A percentile compares a stretch with the other conserved stretches of the same genome.
phyloP scores from a whole-genome alignment of 139 green algal species.

The Penium margaritaceum region DNA sequence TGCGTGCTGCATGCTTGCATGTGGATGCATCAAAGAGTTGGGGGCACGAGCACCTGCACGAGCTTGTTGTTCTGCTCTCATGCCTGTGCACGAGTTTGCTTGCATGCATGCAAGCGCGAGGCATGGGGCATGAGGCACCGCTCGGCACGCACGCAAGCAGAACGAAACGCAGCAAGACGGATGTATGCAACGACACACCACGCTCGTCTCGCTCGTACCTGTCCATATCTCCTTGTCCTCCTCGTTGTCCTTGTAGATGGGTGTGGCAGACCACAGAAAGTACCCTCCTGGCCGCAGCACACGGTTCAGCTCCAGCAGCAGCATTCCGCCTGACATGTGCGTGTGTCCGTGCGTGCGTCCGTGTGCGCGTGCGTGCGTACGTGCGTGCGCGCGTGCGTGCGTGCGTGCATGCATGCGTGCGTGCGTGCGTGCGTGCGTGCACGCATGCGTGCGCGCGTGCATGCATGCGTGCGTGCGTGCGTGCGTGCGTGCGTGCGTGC shows the following conservation, averaged over 20 bases:
- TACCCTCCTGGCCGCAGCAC: constrained; percentile 34
- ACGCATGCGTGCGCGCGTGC: not conserved
- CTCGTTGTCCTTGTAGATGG: constrained; percentile 9
- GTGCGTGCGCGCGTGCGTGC: not conserved
- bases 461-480: not conserved
- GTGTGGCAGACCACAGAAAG: constrained; percentile 32
- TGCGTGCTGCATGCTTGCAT: too few species aligned
- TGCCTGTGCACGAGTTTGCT: too few species aligned
- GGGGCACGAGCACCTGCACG: too few species aligned
- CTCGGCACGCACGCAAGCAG: too few species aligned
- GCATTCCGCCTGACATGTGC: constrained; percentile 14
- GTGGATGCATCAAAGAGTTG: too few species aligned
- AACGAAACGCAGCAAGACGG: not conserved
- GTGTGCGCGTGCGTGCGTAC: not conserved
- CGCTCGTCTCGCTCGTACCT: not conserved
- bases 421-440: not conserved
- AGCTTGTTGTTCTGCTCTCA: too few species aligned
- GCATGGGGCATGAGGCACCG: too few species aligned
- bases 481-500: not conserved
- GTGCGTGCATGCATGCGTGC: not conserved
- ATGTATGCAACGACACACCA: not conserved
- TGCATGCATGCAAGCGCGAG: too few species aligned
- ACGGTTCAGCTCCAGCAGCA: constrained; percentile 40
- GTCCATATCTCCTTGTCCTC: constrained; percentile 18
- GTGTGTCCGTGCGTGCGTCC: not conserved